Evolutionary conservation across 2,329 filamentous ascomycete species (phyloP).

Genomic region (Apiospora hydei): DNA sequence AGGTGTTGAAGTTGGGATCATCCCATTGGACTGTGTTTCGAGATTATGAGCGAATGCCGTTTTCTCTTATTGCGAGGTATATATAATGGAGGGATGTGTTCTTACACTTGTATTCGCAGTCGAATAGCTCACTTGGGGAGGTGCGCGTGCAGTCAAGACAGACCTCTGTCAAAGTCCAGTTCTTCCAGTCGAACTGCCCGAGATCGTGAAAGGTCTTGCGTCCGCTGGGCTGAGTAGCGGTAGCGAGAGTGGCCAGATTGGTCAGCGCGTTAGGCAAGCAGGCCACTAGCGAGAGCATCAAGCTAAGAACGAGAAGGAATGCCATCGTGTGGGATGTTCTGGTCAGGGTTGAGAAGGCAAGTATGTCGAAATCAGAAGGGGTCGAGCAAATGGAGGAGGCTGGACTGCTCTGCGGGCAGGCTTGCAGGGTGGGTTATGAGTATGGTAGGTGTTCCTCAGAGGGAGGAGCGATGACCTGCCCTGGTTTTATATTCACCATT

Average conservation of each 20-base stretch:
- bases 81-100: too few species aligned
- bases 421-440: background rate
- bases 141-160: slow-evolving; percentile 24
- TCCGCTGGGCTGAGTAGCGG: background rate
- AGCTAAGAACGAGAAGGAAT: background rate
- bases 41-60: background rate
- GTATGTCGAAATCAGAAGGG: background rate
- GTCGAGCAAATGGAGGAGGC: background rate
- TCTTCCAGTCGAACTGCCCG: slow-evolving; percentile 25
- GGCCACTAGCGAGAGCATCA: slow-evolving; percentile 24
- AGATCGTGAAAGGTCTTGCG: slow-evolving; percentile 17
- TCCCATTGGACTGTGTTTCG: slow-evolving; percentile 24
- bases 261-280: slow-evolving; percentile 16
- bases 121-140: slow-evolving; percentile 6
- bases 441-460: background rate
- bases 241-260: background rate
- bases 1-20: slow-evolving; percentile 28
- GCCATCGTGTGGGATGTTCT: background rate
- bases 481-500: background rate
- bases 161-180: slow-evolving; percentile 23
- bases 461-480: background rate
- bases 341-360: background rate
- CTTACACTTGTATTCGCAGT: slow-evolving; percentile 27
- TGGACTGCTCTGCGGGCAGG: background rate
- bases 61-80: too few species aligned